Percentiles rank a stretch among this genome's conserved stretches.
phyloP scores from a whole-genome alignment of 2,329 filamentous ascomycete genomes.

The Claviceps monticola region DNA sequence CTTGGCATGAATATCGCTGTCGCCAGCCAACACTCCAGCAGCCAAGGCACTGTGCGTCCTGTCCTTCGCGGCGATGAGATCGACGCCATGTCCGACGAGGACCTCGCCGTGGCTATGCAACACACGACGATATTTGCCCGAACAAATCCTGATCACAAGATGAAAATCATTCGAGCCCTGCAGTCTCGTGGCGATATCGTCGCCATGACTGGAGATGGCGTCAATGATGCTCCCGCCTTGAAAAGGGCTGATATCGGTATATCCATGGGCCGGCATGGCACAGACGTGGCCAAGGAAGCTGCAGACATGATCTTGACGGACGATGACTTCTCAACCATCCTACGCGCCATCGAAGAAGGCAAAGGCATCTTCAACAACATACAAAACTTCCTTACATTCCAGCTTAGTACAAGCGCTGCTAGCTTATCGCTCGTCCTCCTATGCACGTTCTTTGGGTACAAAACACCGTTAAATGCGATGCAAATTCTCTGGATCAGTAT shows the following conservation, averaged over 20 bases:
- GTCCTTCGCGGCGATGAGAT: slow-evolving; percentile 84
- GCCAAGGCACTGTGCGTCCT: slow-evolving; percentile 47
- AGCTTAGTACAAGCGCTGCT: slow-evolving; percentile 91
- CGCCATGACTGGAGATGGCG: slow-evolving; percentile 96
- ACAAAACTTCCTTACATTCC: slow-evolving; percentile 97
- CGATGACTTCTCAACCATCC: slow-evolving; percentile 81
- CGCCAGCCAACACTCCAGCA: slow-evolving; percentile 35
- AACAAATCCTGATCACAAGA: slow-evolving; percentile 92
- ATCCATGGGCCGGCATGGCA: slow-evolving; percentile 88
- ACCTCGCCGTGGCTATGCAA: slow-evolving; percentile 71
- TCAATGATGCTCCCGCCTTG: slow-evolving; percentile 91
- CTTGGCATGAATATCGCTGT: slow-evolving; percentile 76
- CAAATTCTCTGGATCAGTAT: slow-evolving; percentile 99
- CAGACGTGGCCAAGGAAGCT: slow-evolving; percentile 92
- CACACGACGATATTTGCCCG: slow-evolving; percentile 90
- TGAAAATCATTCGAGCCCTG: slow-evolving; percentile 88
- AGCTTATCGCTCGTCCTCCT: slow-evolving; percentile 82
- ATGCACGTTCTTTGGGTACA: slow-evolving; percentile 85
- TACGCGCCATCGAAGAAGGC: slow-evolving; percentile 93
- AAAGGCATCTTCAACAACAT: slow-evolving; percentile 99
- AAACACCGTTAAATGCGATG: slow-evolving; percentile 95
- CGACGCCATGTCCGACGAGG: slow-evolving; percentile 78
- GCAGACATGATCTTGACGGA: slow-evolving; percentile 89
- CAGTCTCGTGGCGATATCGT: slow-evolving; percentile 92
- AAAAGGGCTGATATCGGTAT: slow-evolving; percentile 98